These are phyloP conservation scores for Sporothrix luriei DNA, from an alignment of 2,329 filamentous ascomycete species.

Conservation along the genomic window DNA sequence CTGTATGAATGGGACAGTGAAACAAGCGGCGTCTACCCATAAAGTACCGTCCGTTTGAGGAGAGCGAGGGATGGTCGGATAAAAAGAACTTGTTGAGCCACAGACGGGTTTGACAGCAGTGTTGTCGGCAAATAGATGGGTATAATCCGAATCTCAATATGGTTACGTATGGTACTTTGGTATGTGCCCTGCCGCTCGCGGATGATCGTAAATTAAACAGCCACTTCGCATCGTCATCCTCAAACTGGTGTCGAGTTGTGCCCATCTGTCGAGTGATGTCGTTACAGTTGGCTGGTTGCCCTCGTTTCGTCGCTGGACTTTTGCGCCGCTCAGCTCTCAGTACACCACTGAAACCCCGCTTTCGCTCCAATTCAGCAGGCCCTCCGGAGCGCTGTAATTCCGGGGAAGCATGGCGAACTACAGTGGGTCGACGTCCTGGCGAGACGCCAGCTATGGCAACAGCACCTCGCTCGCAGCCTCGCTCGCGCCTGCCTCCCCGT, in stretches of 20 bases:
- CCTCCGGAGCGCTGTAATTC: conserved; percentile 31
- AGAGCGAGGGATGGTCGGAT: neutral
- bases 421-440: conserved; percentile 23
- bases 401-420: conserved; percentile 22
- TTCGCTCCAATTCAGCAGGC: neutral
- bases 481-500: conserved; percentile 26
- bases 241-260: neutral
- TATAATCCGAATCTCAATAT: conserved; percentile 4
- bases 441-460: conserved; percentile 19
- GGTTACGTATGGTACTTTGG: neutral
- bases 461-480: conserved; percentile 21
- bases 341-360: neutral
- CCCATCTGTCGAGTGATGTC: neutral
- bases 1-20: neutral
- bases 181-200: neutral
- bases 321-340: neutral
- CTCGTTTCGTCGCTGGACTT: neutral
- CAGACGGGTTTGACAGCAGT: neutral
- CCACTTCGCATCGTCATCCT: conserved; percentile 9
- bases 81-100: neutral
- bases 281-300: neutral
- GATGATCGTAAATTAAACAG: neutral
- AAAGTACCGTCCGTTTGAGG: neutral
- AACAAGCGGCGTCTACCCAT: neutral
- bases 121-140: conserved; percentile 21